Evolutionary conservation across 148 eudicot genomes (phyloP), one percentile per base, ranked within the genome.

Genomic region (Camellia lanceoleosa): DNA sequence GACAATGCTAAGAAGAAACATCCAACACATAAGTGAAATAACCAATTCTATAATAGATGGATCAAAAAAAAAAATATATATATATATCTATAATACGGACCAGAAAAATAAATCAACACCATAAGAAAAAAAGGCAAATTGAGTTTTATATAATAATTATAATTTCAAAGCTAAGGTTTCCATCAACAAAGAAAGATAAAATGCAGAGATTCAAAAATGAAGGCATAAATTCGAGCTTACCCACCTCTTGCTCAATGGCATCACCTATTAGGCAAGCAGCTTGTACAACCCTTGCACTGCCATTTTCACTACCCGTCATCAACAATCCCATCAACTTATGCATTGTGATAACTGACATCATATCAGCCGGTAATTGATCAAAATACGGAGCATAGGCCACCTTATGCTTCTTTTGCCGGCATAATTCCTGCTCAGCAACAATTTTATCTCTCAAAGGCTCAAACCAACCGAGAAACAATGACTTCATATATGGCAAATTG

Each of bases 261-360:
- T 96, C 99, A 43, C 99, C 99, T 10, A 96, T 82, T 3, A 73
- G 59, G 70, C 97, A 92, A 80, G 99, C 93, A 78, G 92, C 94
- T n/a, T 88, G 89, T 44, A 96, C 95, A 76, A 96, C 98, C 84
- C 87, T 87, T 2, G 92, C 91, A 76, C 81, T 47, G 42, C 98
- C 97, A 77, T 92, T 83, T 71, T 89, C 98, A 56, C 84, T 90
- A 47, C 97, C 97, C 9, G 89, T 82, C 95, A 96, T 89, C 85
- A 96, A 66, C 88, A 93, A 66, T 23, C 82, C 98, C 90, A 89
- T 90, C 84, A 96, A 41, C 88, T 93, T 96, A 84, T 96, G 99
- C 99, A 96, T 93, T 51, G 98, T 90, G 60, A 96, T 91, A 79
- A 96, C 94, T 1, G 99, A 80, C 99, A 96, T 93, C 92, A 82